Conservation (phyloP, 257 asterid species). For the Gynochthodes officinalis region DNA sequence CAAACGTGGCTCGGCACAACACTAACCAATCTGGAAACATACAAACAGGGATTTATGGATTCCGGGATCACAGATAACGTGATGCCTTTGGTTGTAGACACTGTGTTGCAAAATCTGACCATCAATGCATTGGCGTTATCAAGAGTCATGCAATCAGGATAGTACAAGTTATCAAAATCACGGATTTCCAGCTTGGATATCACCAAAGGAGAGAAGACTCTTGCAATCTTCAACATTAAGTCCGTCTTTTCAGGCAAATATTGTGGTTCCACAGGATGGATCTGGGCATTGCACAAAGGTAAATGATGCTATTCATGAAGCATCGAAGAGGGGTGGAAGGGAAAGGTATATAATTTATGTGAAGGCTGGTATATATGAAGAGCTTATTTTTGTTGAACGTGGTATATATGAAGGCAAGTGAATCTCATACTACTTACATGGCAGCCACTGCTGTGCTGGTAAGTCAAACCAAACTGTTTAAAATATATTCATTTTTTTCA, state of each 20-base stretch:
- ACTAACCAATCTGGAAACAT: constrained; percentile 61
- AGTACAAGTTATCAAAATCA: constrained; percentile 10
- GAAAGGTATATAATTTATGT: constrained; percentile 56
- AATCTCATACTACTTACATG: constrained; percentile 54
- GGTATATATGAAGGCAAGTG: constrained; percentile 58
- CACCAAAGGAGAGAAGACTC: constrained; percentile 44
- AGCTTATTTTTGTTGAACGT: constrained; percentile 48
- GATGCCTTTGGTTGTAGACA: constrained; percentile 43
- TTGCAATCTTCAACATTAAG: constrained; percentile 27
- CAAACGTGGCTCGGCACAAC: constrained; percentile 85
- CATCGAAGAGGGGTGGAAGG: constrained; percentile 37
- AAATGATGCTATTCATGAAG: constrained; percentile 46
- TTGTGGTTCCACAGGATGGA: constrained; percentile 70
- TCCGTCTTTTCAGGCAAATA: constrained; percentile 22
- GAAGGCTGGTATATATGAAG: constrained; percentile 57
- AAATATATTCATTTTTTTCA: neutral
- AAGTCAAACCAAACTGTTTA: constrained; percentile 15
- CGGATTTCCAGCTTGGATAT: constrained; percentile 64
- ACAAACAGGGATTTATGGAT: constrained; percentile 56
- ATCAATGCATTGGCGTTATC: constrained; percentile 55
- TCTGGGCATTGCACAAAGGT: constrained; percentile 55
- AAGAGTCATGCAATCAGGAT: constrained; percentile 12
- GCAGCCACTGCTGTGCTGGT: constrained; percentile 91
- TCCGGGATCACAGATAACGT: constrained; percentile 43
- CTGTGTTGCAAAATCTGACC: constrained; percentile 38